These are phyloP conservation scores for Recurvomyces mirabilis DNA, from an alignment of 495 filamentous ascomycete species.

Conservation along the genomic window DNA sequence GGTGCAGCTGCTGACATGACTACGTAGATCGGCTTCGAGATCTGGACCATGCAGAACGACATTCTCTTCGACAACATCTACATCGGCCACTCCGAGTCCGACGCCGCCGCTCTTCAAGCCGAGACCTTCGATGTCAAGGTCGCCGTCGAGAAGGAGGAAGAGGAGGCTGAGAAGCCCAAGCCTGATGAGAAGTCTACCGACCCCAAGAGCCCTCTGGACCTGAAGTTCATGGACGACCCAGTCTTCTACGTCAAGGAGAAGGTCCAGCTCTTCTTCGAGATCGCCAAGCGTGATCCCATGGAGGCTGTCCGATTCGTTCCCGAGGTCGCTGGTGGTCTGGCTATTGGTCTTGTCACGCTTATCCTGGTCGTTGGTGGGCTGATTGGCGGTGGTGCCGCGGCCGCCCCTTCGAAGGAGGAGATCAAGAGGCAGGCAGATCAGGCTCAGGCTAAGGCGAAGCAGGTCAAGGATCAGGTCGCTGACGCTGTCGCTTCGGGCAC, in stretches of 20 bases:
- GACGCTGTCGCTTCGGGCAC: constrained; percentile 55
- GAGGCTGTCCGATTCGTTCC: constrained; percentile 85
- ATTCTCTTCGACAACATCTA: constrained; percentile 99
- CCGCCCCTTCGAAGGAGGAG: constrained; percentile 41
- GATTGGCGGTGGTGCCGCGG: constrained; percentile 38
- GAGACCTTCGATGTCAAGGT: constrained; percentile 93
- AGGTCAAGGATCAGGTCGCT: constrained; percentile 64
- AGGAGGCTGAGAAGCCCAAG: constrained; percentile 76
- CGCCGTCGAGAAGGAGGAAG: constrained; percentile 69
- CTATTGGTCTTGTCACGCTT: constrained; percentile 54
- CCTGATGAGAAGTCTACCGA: constrained; percentile 40
- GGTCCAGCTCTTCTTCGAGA: constrained; percentile 21
- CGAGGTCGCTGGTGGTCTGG: constrained; percentile 74
- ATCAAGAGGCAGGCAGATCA: constrained; percentile 27
- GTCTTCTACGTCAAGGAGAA: constrained; percentile 72
- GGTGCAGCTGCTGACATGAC: constrained; percentile 11
- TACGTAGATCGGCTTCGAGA: constrained; percentile 81
- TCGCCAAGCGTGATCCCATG: constrained; percentile 66
- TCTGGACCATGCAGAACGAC: constrained; percentile 99
- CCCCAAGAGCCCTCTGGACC: constrained; percentile 53
- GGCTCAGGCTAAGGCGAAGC: constrained; percentile 47
- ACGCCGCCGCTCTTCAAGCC: constrained; percentile 79
- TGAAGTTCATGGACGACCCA: constrained; percentile 88
- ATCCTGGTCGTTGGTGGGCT: constrained; percentile 55
- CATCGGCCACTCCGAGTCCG: constrained; percentile 92